phyloP scores from a whole-genome alignment of 176 grass and related monocot genomes.

The Paspalum notatum region DNA sequence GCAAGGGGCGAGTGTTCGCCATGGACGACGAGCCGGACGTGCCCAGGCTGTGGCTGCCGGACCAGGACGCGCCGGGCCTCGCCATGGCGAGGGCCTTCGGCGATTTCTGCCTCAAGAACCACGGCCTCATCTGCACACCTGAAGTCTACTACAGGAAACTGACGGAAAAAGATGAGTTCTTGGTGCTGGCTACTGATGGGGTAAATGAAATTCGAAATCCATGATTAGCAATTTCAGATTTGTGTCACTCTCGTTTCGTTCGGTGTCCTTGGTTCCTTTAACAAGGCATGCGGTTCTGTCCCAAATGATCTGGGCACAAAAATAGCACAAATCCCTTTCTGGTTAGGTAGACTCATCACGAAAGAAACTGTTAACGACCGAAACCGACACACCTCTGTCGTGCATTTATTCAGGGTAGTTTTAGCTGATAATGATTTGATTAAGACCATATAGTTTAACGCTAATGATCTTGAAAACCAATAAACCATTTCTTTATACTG shows the following conservation, averaged over 20 bases:
- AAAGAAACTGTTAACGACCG: constrained; percentile 36
- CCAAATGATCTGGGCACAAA: neutral
- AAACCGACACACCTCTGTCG: constrained; percentile 5
- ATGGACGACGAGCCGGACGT: constrained; percentile 77
- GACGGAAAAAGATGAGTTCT: constrained; percentile 74
- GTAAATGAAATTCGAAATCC: constrained; percentile 34
- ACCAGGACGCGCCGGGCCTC: constrained; percentile 75
- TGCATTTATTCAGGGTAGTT: neutral
- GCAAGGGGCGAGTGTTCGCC: constrained; percentile 74
- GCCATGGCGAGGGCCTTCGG: constrained; percentile 95
- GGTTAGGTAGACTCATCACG: neutral
- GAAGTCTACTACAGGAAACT: constrained; percentile 66
- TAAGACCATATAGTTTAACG: neutral
- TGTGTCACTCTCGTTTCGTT: neutral
- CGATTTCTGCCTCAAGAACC: constrained; percentile 85
- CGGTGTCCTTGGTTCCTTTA: neutral
- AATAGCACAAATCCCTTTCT: constrained; percentile 2
- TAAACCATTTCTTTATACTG: no score
- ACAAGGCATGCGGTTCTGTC: neutral
- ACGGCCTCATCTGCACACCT: constrained; percentile 78
- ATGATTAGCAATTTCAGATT: neutral
- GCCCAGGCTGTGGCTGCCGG: constrained; percentile 75
- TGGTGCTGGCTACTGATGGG: constrained; percentile 86
- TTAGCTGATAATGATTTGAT: constrained; percentile 7
- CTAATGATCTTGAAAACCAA: no score